Evolutionary conservation across 371 early-diverging fungal species (phyloP).

Genomic region (Smittium culicis): DNA sequence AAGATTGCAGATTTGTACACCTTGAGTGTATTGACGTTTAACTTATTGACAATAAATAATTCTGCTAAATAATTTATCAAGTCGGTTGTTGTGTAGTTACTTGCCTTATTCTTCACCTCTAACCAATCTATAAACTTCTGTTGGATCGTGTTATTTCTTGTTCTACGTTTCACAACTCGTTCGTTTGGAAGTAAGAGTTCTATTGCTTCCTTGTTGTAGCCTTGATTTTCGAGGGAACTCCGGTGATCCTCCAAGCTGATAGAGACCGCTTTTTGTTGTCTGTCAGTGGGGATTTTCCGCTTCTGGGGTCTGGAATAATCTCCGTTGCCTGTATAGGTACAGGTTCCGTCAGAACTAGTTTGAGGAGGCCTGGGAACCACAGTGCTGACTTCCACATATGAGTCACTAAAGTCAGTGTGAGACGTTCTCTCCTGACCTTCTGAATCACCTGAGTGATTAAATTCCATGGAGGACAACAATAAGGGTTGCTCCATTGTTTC

Average conservation of each 20-base stretch:
- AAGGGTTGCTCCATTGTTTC: not conserved
- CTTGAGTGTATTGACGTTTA: not conserved
- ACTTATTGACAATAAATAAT: not conserved
- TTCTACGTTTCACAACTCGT: not conserved
- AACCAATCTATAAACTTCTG: not conserved
- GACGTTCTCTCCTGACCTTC: not conserved
- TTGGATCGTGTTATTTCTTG: not conserved
- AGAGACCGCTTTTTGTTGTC: not conserved
- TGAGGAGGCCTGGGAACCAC: not conserved
- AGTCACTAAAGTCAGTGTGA: not conserved
- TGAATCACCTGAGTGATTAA: not conserved
- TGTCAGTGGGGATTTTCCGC: not conserved
- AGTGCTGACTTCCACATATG: not conserved
- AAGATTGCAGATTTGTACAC: not conserved
- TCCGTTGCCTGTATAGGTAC: not conserved
- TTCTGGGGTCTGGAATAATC: not conserved
- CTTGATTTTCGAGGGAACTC: not conserved
- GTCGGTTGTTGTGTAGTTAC: not conserved
- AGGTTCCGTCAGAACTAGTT: not conserved
- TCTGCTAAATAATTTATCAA: not conserved
- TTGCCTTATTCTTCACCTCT: not conserved
- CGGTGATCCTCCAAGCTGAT: not conserved
- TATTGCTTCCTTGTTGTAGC: not conserved
- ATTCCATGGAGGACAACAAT: not conserved
- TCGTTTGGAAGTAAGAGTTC: not conserved